Base-by-base conservation (phyloP, 2,329 filamentous ascomycete genomes). In the Alternaria sp. region DNA sequence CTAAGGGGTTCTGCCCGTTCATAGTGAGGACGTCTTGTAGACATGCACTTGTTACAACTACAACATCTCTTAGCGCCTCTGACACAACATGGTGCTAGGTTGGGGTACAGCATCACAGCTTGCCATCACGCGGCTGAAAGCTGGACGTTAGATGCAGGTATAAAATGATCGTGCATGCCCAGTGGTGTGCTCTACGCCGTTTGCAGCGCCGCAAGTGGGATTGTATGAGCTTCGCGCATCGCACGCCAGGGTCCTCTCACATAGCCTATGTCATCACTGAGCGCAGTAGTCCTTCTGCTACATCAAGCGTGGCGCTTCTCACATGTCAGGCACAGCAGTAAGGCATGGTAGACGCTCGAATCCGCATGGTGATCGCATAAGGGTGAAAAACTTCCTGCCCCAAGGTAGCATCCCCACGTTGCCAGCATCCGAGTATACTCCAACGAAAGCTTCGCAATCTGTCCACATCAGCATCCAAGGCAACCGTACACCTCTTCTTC, bases 361-460 rank as follows among this genome's bases (percentile, higher is more conserved):
- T 2, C 8, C 5, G n/a, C n/a, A 40, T 40, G 15, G n/a, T 11
- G 9, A 17, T 40, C 36, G 36, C 3, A 17, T 3, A 40, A 17
- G 36, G 8, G 0, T 3, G 5, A 40, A 40, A 11, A 40, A 1
- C 5, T 40, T 17, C 1, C 36, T 40, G n/a, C n/a, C 36, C 36
- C 36, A 40, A 40, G 5, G 15, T 40, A 40, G 36, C 36, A 17
- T 17, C n/a, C 9, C n/a, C n/a, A 3, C 36, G 36, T 11, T 0
- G 2, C 36, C 4, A 40, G 1, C 2, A 40, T 17, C 36, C 2
- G 36, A 3, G 1, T 17, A 2, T 2, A 10, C 15, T 3, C 15
- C 36, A 40, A 10, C 36, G n/a, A 40, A 0, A 40, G 36, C 15
- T 17, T 40, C 1, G 2, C n/a, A 40, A 40, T 40, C 36, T 40